Evolutionary conservation across 495 filamentous ascomycete genomes (phyloP), one percentile per base, ranked within the genome.

Genomic region (Penicillium riverlandense): DNA sequence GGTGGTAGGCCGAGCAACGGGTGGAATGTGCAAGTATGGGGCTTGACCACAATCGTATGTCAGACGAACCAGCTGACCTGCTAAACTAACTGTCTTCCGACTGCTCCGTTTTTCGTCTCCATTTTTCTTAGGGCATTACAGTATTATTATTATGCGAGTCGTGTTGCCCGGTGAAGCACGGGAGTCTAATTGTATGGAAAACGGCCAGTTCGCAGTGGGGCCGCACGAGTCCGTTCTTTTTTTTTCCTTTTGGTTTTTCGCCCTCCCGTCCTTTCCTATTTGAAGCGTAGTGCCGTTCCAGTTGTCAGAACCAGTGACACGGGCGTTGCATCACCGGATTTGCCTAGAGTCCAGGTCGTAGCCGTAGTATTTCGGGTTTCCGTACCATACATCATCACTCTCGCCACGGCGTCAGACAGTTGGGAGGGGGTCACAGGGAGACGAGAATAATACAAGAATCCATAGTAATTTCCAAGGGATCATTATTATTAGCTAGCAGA

Each of bases 311-410:
- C 43, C 31, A 51, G 55, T 55, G 51, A 58, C 49, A 55, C 51
- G 51, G 51, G 43, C 46, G 54, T 58, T 61, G 57, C 54, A 60
- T 60, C 53, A 58, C 55, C 37, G 41, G 37, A 34, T 34, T 34
- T 12, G 32, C 32, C 32, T 34, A 7, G n/a, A 34, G 32, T 10
- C 10, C 32, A 10, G 2, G 32, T 22, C 4, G 22, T 22, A 0
- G 22, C 6, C 2, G 22, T 22, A 22, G n/a, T n/a, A n/a, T n/a
- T 22, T 22, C 22, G 22, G 22, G 3, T 22, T 22, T 22, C 22
- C 22, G 22, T 22, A 22, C 22, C 22, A 22, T 22, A 6, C 22
- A 22, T 22, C 22, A 22, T 22, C 22, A 22, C 22, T 22, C 22
- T 22, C 22, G 22, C 22, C 22, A 22, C 22, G 22, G 22, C 2